Evolutionary conservation across 2,329 filamentous ascomycete species (phyloP), one percentile per base, ranked within the genome.

Genomic region (Aureobasidium melanogenum): DNA sequence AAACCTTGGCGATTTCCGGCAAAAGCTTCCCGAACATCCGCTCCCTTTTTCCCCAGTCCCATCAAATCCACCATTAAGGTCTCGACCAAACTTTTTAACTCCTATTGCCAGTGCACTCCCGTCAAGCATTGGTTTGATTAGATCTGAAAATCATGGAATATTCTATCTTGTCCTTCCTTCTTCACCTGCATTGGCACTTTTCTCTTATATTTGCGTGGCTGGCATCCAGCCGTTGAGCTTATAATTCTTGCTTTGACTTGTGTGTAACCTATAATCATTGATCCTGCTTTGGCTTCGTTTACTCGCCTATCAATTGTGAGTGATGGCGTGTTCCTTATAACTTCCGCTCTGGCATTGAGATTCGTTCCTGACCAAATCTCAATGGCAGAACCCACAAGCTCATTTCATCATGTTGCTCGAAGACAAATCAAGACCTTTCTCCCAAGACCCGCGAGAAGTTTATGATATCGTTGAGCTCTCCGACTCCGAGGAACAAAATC

Each of bases 231-330:
- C 41, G 54, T 57, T 57, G 54, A 46, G 28, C 54, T 36, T 46
- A 30, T 57, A 57, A 57, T 57, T 57, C 54, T 36, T 57, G 54
- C 30, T 57, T 46, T 57, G 30, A 46, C 54, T 26, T 34, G 39
- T 57, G 54, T 57, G 54, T 46, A 44, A 57, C 54, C 38, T n/a
- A 44, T 22, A 34, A 9, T 19, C 52, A n/a, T n/a, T 32, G 22
- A 46, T 46, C 32, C 54, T 46, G 54, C 39, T 28, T 46, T 34
- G 41, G 34, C 10, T 2, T 26, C n/a, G n/a, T n/a, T n/a, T n/a
- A 28, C 19, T 4, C 17, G 6, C 24, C 38, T 44, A 34, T 41
- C 26, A 19, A 9, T 28, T 36, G 54, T 57, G 7, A 19, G 30
- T 5, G 10, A 10, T 34, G 12, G 3, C 9, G 30, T 8, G 5